phyloP scores from a whole-genome alignment of 2,329 filamentous ascomycete species.

The Diplocarpon mali region DNA sequence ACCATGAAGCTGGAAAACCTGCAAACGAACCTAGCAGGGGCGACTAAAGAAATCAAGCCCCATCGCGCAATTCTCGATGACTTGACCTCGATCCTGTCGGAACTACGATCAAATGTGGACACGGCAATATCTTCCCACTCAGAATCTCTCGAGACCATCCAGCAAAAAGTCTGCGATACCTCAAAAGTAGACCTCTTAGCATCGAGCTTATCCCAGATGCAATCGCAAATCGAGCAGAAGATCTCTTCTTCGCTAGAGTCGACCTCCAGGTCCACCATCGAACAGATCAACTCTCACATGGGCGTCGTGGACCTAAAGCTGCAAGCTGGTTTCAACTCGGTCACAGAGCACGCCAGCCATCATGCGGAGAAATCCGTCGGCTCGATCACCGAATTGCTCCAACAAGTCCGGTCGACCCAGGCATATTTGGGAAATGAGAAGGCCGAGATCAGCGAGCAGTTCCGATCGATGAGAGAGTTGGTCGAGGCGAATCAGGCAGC shows the following conservation, averaged over 20 bases:
- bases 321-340: neutral
- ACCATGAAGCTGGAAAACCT: conserved; percentile 2
- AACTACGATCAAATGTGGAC: conserved; percentile 6
- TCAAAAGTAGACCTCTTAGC: neutral
- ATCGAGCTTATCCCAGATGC: neutral
- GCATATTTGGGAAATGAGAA: neutral
- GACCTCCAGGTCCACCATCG: neutral
- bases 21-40: neutral
- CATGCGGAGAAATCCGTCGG: neutral
- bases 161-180: neutral
- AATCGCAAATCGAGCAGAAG: conserved; percentile 3
- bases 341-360: neutral
- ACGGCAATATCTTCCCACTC: conserved; percentile 3
- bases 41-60: neutral
- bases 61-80: neutral
- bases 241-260: neutral
- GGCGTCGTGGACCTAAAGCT: neutral
- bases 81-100: neutral
- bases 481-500: neutral
- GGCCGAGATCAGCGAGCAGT: neutral
- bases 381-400: conserved; percentile 1
- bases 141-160: conserved; percentile 2
- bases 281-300: neutral
- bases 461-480: neutral
- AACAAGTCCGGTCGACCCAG: neutral